phyloP scores from a whole-genome alignment of 148 eudicot species.

The Mesembryanthemum crystallinum region DNA sequence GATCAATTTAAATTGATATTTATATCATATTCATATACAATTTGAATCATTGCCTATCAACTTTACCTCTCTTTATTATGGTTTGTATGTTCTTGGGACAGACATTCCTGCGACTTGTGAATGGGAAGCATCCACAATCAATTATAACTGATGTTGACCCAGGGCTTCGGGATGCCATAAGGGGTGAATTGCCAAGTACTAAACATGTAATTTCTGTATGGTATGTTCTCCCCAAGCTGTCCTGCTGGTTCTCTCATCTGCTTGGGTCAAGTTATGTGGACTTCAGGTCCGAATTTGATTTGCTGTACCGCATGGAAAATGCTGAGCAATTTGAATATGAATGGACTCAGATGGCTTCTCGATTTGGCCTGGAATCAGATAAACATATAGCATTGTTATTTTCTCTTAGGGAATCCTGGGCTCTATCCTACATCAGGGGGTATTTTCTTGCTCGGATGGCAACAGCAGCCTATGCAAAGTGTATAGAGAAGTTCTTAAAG shows the following conservation, averaged over 20 bases:
- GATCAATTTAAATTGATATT: not conserved
- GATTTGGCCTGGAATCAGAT: constrained; percentile 31
- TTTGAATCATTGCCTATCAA: not conserved
- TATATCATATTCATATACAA: not conserved
- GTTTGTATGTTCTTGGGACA: constrained; percentile 8
- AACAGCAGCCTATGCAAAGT: constrained; percentile 27
- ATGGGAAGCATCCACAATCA: constrained; percentile 34
- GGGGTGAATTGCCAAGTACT: constrained; percentile 32
- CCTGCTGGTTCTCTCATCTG: constrained; percentile 37
- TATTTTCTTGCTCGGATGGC: constrained; percentile 34
- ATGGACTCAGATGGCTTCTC: constrained; percentile 34
- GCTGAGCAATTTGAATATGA: constrained; percentile 34
- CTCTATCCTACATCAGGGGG: constrained; percentile 28
- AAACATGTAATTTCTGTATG: constrained; percentile 36
- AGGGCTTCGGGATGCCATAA: constrained; percentile 36
- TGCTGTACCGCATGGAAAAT: constrained; percentile 24
- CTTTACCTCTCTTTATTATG: not conserved
- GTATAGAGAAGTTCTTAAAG: constrained; percentile 26
- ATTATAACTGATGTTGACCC: constrained; percentile 38
- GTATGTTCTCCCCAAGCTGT: constrained; percentile 38
- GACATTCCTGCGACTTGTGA: constrained; percentile 37
- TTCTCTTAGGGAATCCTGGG: constrained; percentile 34
- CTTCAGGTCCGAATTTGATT: constrained; percentile 37
- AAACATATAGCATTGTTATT: constrained; percentile 28
- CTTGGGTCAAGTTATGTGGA: constrained; percentile 33